Conservation (phyloP, 495 filamentous ascomycete species). For the Astrothelium macrocarpum region DNA sequence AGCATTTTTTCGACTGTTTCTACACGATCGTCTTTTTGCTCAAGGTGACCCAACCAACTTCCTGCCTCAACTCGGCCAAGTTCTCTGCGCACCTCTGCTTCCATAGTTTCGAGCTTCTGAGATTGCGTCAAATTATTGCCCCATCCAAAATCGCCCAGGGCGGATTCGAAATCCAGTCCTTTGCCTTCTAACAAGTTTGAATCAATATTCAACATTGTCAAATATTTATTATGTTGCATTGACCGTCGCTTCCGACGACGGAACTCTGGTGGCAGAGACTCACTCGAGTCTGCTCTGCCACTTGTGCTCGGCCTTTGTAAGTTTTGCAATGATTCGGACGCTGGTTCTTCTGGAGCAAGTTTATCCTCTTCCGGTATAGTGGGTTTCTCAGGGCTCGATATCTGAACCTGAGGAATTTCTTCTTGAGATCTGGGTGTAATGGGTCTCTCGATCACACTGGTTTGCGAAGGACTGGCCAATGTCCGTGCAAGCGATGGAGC, state of each 20-base stretch:
- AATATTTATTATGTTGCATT: conserved; percentile 69
- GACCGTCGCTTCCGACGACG: conserved; percentile 53
- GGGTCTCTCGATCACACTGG: neutral
- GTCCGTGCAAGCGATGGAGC: neutral
- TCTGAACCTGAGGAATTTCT: conserved; percentile 25
- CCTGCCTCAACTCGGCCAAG: conserved; percentile 83
- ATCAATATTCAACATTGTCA: conserved; percentile 67
- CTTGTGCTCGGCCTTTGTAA: neutral
- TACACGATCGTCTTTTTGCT: conserved; percentile 82
- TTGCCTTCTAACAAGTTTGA: conserved; percentile 56
- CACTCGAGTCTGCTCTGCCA: neutral
- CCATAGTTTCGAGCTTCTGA: conserved; percentile 70
- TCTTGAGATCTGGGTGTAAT: conserved; percentile 11
- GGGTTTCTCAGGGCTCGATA: conserved; percentile 29
- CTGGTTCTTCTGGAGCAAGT: conserved; percentile 24
- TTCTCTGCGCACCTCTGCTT: conserved; percentile 75
- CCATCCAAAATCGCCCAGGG: conserved; percentile 86
- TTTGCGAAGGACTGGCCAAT: neutral
- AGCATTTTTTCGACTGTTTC: conserved; percentile 73
- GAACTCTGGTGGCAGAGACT: neutral
- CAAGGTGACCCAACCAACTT: conserved; percentile 79
- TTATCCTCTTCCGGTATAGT: conserved; percentile 17
- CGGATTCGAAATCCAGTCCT: conserved; percentile 63
- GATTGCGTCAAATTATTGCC: conserved; percentile 60
- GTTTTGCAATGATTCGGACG: conserved; percentile 27